A percentile compares a stretch with the other conserved stretches of the same genome.
phyloP scores from a whole-genome alignment of 2,329 filamentous ascomycete species.

The Curvularia verruculosa region DNA sequence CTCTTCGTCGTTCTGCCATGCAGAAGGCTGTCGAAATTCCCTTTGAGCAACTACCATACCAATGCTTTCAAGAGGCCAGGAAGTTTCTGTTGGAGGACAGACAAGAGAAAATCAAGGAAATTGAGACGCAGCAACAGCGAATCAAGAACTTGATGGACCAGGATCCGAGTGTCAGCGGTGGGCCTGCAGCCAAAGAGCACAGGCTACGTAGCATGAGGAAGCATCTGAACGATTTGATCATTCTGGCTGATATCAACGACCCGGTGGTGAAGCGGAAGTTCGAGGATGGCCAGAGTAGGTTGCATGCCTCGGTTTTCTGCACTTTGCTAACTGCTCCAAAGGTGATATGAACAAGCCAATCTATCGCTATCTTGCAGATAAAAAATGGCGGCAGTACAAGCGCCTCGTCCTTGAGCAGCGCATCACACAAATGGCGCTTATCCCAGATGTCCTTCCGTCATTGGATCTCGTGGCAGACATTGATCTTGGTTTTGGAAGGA shows the following conservation, averaged over 20 bases:
- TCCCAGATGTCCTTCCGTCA: slow-evolving; percentile 84
- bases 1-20: slow-evolving; percentile 42
- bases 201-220: slow-evolving; percentile 72
- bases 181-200: slow-evolving; percentile 68
- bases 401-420: slow-evolving; percentile 81
- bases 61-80: slow-evolving; percentile 96
- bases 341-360: slow-evolving; percentile 96
- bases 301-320: not conserved
- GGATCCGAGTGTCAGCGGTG: slow-evolving; percentile 64
- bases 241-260: slow-evolving; percentile 93
- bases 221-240: slow-evolving; percentile 79
- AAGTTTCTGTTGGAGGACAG: slow-evolving; percentile 81
- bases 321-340: slow-evolving; percentile 49
- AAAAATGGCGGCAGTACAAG: slow-evolving; percentile 86
- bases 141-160: slow-evolving; percentile 70
- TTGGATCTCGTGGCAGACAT: slow-evolving; percentile 81
- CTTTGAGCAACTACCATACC: slow-evolving; percentile 93
- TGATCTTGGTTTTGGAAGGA: slow-evolving; percentile 76
- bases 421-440: slow-evolving; percentile 81
- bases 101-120: slow-evolving; percentile 76
- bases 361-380: slow-evolving; percentile 86
- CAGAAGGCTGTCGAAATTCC: slow-evolving; percentile 71
- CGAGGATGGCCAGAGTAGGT: slow-evolving; percentile 84
- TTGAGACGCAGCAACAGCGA: slow-evolving; percentile 69
- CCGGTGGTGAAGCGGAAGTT: slow-evolving; percentile 91